Evolutionary conservation across 169 alveolate species (phyloP), one percentile per base, ranked within the genome.

Genomic region (Plasmodium sp.): DNA sequence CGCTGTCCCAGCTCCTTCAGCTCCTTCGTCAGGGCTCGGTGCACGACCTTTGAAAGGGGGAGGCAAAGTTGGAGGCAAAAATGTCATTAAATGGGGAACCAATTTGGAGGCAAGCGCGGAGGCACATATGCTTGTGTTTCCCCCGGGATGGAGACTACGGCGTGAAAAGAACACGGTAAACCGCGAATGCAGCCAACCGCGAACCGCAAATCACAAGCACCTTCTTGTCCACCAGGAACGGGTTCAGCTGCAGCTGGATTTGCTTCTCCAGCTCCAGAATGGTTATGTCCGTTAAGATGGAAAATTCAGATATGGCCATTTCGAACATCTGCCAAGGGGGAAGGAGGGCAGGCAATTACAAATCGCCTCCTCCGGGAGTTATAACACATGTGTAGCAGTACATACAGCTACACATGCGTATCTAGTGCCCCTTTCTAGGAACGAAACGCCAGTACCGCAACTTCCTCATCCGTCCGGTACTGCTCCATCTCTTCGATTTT

Each of bases 401-500:
- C 62, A 51, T 18, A 81, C 56, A 41, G 6, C 6, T 34, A 31
- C 41, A 33, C 18, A 14, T 81, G 43, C 6, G 1, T 33, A 10
- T 83, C 36, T 56, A 3, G 22, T 67, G 77, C 39, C 36, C 9
- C 14, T 5, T 67, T 67, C 16, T 67, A 27, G 12, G 34, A 80
- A 43, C 9, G 14, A 58, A n/a, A 82, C 22, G 39, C 6, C 58
- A 86, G 67, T 48, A 86, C 93, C 84, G 80, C 72, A n/a, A 86
- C 88, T 86, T 86, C 93, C 81, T 86, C 93, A 77, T 86, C 93
- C 41, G 93, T 86, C 45, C 93, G 39, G 45, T 86, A 86, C 71
- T 86, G 93, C 67, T 86, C 93, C 48, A 86, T 86, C 34, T 86
- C 93, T 75, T 75, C 93, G 12, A 86, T 86, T 86, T 86, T 86